These are phyloP conservation scores for Pyrus pyrifolia DNA, from an alignment of 306 rosid species.

Conservation along the genomic window DNA sequence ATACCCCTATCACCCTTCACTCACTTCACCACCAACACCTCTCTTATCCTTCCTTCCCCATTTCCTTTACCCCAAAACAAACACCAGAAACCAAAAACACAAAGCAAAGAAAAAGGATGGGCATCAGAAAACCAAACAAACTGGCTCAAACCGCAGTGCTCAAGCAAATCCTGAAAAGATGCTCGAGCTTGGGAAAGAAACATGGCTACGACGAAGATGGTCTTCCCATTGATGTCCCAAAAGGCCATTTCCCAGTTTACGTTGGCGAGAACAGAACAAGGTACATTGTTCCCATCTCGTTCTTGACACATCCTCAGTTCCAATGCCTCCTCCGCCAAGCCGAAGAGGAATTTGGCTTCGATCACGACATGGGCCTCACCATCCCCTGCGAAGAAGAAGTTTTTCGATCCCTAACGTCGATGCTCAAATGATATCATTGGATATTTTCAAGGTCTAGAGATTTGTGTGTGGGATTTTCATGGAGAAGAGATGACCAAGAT, in stretches of 20 bases:
- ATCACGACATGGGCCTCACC: conserved; percentile 88
- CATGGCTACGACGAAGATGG: conserved; percentile 43
- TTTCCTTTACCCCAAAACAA: neutral
- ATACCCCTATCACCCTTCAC: conserved; percentile 31
- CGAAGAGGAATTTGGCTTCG: conserved; percentile 89
- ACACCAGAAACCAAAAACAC: neutral
- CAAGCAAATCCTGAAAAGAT: conserved; percentile 73
- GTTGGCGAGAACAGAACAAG: conserved; percentile 83
- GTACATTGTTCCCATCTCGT: conserved; percentile 79
- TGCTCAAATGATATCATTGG: conserved; percentile 37
- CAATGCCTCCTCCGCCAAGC: conserved; percentile 79
- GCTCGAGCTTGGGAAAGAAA: conserved; percentile 69
- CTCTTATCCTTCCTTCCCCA: neutral
- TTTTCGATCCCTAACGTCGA: conserved; percentile 70
- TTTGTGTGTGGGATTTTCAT: conserved; percentile 24
- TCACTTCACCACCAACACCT: conserved; percentile 8
- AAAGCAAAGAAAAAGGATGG: conserved; percentile 31
- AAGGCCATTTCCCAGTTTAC: conserved; percentile 84
- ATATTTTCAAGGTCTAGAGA: neutral
- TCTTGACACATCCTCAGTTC: conserved; percentile 71
- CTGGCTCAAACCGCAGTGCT: conserved; percentile 61
- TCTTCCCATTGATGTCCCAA: conserved; percentile 73
- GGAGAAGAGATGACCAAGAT: conserved; percentile 37
- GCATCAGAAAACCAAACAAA: conserved; percentile 56
- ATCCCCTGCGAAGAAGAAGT: conserved; percentile 93